Percentiles rank a stretch among this genome's conserved stretches.
Conservation (phyloP, 2,329 filamentous ascomycete genomes). For the Epichloe glyceriae region DNA sequence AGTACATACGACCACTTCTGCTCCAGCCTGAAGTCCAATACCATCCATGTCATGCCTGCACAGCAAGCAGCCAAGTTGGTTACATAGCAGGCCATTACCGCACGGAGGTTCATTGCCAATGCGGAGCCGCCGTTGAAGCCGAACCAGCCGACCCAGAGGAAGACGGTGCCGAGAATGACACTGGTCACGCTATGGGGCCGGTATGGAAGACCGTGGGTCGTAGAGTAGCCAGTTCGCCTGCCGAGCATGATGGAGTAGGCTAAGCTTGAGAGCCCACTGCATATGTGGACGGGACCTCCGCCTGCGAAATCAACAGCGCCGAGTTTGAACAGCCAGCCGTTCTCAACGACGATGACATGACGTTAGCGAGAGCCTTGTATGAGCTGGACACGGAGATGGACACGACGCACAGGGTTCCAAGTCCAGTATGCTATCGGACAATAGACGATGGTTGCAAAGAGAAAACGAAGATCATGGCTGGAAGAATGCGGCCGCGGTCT, state of each 20-base stretch:
- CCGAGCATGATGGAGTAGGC: slow-evolving; percentile 64
- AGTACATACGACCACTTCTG: slow-evolving; percentile 53
- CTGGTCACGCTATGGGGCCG: slow-evolving; percentile 63
- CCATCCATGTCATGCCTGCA: slow-evolving; percentile 70
- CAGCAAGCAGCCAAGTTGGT: slow-evolving; percentile 78
- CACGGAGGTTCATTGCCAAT: slow-evolving; percentile 68
- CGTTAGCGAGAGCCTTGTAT: not conserved
- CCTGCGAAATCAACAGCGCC: slow-evolving; percentile 64
- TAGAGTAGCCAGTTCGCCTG: slow-evolving; percentile 50
- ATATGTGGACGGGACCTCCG: slow-evolving; percentile 63
- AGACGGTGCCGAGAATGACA: slow-evolving; percentile 59
- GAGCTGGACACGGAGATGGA: not conserved
- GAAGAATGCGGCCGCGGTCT: slow-evolving; percentile 48
- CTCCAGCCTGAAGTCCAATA: slow-evolving; percentile 84
- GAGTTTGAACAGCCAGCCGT: slow-evolving; percentile 57
- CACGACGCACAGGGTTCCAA: slow-evolving; percentile 43
- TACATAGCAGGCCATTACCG: slow-evolving; percentile 78
- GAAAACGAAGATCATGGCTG: slow-evolving; percentile 55
- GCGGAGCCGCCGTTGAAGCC: slow-evolving; percentile 88
- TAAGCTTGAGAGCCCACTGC: slow-evolving; percentile 57
- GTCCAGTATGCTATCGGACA: slow-evolving; percentile 66
- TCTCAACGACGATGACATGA: slow-evolving; percentile 12
- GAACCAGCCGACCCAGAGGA: slow-evolving; percentile 92
- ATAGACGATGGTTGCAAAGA: slow-evolving; percentile 61
- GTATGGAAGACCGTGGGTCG: slow-evolving; percentile 49